Base-by-base conservation (phyloP, 805 yeast genomes). In the Suhomyces vadensis region DNA sequence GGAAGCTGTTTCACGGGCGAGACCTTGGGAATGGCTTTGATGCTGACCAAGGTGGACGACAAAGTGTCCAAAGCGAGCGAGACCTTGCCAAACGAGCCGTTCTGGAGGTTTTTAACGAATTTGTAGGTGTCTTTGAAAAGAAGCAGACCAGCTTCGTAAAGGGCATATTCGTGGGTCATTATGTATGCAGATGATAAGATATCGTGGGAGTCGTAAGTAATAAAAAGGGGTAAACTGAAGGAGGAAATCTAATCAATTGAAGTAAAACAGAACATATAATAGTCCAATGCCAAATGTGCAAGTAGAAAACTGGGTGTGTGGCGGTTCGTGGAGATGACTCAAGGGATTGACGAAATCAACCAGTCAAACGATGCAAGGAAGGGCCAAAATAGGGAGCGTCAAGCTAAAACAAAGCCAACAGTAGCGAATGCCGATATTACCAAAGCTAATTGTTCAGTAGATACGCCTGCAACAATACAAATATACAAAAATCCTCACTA, bases 61-160 rank as follows among this genome's bases (percentile, higher is more conserved):
- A 43, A 35, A 2, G 53, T 44, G 54, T 82, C 79, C 6, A 62
- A 44, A 1, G 83, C 85, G 39, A 77, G 68, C 2, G 82, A 66
- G 2, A 82, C 87, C 45, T 71, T 71, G 16, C 87, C 87, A 59
- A 79, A 82, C 2, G 85, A 73, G 3, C 87, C 87, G 27, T 69
- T 71, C 56, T 79, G 83, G 43, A 80, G 63, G 53, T 70, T 67
- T 16, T 61, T 55, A 26, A 78, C 46, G 45, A 70, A 73, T 39
- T 58, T 57, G 63, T 81, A 81, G 35, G 69, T 63, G 49, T 65
- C 56, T 16, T 61, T 60, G 26, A 79, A 58, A 11, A 65, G 52
- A 24, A 47, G 31, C 35, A 29, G 39, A 14, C 71, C 71, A 24
- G 60, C 58, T 51, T 74, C 78, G 53, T 73, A 75, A 25, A 63